Conservation (phyloP, 352 stramenopile species). For the Pythium insidiosum region DNA sequence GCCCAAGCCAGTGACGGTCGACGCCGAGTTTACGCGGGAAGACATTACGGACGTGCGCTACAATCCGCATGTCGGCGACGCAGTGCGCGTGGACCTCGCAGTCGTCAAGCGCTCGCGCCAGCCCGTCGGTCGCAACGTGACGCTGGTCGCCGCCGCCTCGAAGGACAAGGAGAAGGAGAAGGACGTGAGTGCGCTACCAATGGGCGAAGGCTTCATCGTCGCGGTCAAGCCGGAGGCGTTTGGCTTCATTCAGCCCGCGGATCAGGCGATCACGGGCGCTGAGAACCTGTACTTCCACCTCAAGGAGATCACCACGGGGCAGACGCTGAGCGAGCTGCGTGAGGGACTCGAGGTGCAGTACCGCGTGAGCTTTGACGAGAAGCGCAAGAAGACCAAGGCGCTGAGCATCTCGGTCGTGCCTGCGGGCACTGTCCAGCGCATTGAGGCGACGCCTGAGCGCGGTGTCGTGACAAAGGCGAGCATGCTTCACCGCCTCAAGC, state of each 20-base stretch:
- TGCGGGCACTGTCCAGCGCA: slow-evolving; percentile 46
- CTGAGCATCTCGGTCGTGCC: slow-evolving; percentile 38
- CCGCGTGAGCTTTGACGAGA: slow-evolving; percentile 48
- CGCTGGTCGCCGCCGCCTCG: slow-evolving; percentile 25
- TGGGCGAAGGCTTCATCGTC: slow-evolving; percentile 53
- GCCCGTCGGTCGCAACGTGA: slow-evolving; percentile 41
- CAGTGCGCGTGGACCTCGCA: slow-evolving; percentile 52
- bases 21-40: slow-evolving; percentile 45
- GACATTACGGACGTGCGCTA: slow-evolving; percentile 61
- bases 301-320: slow-evolving; percentile 49
- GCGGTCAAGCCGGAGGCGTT: slow-evolving; percentile 62
- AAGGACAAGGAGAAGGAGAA: slow-evolving; percentile 15
- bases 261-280: slow-evolving; percentile 22
- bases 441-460: slow-evolving; percentile 22
- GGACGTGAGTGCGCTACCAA: slow-evolving; percentile 6
- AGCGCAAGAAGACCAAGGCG: slow-evolving; percentile 66
- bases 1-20: slow-evolving; percentile 12
- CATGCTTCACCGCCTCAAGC: slow-evolving; percentile 42
- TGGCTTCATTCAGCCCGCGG: slow-evolving; percentile 62
- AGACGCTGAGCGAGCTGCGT: slow-evolving; percentile 48
- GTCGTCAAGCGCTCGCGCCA: slow-evolving; percentile 61
- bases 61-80: slow-evolving; percentile 47
- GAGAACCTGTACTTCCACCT: slow-evolving; percentile 81
- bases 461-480: slow-evolving; percentile 60
- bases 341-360: slow-evolving; percentile 69